Evolutionary conservation across 176 grass and related monocot genomes (phyloP), one percentile per base, ranked within the genome.

Genomic region (Tillandsia fasciculata): DNA sequence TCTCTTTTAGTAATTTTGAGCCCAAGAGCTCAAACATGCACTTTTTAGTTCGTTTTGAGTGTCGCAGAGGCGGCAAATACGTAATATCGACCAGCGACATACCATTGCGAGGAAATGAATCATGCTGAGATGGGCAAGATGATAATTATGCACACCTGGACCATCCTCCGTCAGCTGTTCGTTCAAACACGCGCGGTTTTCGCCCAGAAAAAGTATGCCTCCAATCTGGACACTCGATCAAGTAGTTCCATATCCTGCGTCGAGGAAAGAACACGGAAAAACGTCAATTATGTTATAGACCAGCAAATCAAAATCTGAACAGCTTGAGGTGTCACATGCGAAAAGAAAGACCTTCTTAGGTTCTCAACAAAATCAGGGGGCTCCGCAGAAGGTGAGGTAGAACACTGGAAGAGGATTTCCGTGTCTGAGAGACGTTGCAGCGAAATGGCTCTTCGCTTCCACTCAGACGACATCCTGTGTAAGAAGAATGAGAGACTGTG

Each of bases 331-430:
- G 56, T 52, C 23, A 50, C 12, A 65, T n/a, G 52, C 12, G 2
- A 50, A 71, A 49, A 14, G 12, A 71, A 49, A 14, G 12, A 90
- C 93, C 93, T 97, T 77, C 86, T 97, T 80, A 92, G 78, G n/a
- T 69, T 87, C 73, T 97, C 81, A 48, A 97, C 93, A 77, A 97
- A 97, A 84, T 97, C 83, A 64, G 89, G 84, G 20, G 79, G 83
- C 64, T 97, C 93, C 3, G 86, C 89, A 49, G 82, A 83, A 75
- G 93, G 93, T 61, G 89, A 92, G 68, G 89, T 97, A 48, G 89
- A 97, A 70, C 81, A 90, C 48, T 84, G 66, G 50, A 92, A 70
- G 8, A 97, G 79, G 67, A 83, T 81, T 74, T 97, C 89, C 29
- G 83, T 65, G 51, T 97, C 89, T 0, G 89, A 92, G 67, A 97